A percentile compares a stretch with the other conserved stretches of the same genome.
Conservation (phyloP, 192 early-diverging fungal species). For the Endogone sp. region DNA sequence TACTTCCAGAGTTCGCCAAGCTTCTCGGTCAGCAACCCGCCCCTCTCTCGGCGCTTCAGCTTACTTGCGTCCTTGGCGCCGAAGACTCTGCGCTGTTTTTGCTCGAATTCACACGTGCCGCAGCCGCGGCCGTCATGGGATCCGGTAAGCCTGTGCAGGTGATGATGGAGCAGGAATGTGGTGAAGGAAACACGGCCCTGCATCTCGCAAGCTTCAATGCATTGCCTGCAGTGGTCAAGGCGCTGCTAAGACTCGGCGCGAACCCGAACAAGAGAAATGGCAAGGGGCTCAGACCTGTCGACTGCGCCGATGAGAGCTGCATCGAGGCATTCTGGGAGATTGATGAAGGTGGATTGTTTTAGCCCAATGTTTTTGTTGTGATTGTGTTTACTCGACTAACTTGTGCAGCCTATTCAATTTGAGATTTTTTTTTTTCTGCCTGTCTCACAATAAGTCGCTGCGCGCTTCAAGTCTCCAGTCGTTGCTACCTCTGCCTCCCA, state of each 20-base stretch:
- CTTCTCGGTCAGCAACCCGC: neutral
- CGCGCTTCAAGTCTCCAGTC: neutral
- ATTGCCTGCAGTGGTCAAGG: neutral
- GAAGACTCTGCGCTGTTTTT: neutral
- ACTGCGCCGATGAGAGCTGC: conserved; percentile 1
- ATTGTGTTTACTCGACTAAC: too few species aligned
- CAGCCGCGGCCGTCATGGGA: neutral
- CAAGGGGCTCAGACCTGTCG: neutral
- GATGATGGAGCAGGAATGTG: neutral
- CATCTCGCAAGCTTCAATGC: neutral
- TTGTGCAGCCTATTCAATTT: too few species aligned
- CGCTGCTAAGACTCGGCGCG: neutral
- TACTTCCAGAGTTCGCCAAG: neutral
- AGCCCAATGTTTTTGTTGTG: too few species aligned
- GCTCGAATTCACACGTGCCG: neutral
- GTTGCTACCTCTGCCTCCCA: neutral
- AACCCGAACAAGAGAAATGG: conserved; percentile 1
- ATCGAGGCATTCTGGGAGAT: neutral
- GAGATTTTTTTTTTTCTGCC: neutral
- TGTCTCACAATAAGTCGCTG: neutral
- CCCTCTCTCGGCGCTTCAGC: neutral
- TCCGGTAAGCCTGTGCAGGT: neutral
- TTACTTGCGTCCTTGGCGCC: neutral
- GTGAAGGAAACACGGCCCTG: neutral
- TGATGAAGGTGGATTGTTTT: neutral